Percentiles rank a stretch among this genome's conserved stretches.
These are phyloP conservation scores for Diversispora epigaea DNA, from an alignment of 192 early-diverging fungal species.

Conservation along the genomic window DNA sequence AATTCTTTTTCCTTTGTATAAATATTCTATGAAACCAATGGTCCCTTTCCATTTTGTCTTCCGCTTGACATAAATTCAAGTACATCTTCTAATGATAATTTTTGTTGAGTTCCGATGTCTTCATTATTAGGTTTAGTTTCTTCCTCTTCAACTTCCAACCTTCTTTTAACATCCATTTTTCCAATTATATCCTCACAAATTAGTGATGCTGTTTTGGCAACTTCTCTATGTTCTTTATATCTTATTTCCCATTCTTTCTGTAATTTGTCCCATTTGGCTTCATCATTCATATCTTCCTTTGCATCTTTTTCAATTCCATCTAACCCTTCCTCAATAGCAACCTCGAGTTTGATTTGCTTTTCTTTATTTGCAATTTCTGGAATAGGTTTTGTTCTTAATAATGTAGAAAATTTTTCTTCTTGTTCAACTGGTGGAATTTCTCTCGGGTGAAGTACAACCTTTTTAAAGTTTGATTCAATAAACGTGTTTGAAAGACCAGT, in stretches of 20 bases:
- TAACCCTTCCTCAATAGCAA: conserved; percentile 22
- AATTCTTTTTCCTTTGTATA: too few relatives aligned
- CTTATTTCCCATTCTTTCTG: conserved; percentile 18
- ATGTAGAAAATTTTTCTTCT: conserved; percentile 4
- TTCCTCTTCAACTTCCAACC: conserved; percentile 9
- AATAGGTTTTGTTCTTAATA: conserved; percentile 25
- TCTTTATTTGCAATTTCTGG: conserved; percentile 22
- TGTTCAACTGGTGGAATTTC: conserved; percentile 12
- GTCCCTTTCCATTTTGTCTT: conserved; percentile 9
- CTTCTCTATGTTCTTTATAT: conserved; percentile 24
- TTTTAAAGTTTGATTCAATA: conserved; percentile 17
- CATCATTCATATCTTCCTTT: conserved; percentile 14
- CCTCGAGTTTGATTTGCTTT: not conserved
- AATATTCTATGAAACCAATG: not conserved
- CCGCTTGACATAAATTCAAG: conserved; percentile 26
- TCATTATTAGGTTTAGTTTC: not conserved
- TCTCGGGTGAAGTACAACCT: conserved; percentile 11
- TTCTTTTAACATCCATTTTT: not conserved
- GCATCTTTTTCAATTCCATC: not conserved
- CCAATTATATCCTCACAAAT: conserved; percentile 6
- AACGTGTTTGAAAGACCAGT: conserved; percentile 20
- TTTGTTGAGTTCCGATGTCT: not conserved
- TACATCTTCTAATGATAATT: conserved; percentile 15
- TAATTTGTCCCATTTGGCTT: conserved; percentile 21
- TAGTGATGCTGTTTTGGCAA: not conserved